phyloP scores from a whole-genome alignment of 1,139 yeast genomes.

The Zygotorulaspora mrakii region DNA sequence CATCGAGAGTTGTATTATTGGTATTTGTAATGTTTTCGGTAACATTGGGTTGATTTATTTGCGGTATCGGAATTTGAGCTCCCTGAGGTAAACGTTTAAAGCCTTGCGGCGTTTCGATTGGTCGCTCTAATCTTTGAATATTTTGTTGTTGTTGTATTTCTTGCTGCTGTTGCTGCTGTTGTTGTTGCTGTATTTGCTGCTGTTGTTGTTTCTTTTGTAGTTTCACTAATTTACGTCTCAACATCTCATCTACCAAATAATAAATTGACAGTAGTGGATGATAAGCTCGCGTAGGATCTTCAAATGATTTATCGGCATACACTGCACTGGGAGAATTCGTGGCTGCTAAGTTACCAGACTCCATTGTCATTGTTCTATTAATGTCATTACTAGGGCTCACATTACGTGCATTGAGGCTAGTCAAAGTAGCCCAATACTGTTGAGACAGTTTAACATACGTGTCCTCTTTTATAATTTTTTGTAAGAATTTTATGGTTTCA shows the following conservation, averaged over 20 bases:
- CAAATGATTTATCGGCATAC: slow-evolving; percentile 24
- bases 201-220: slow-evolving; percentile 31
- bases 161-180: slow-evolving; percentile 20
- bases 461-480: slow-evolving; percentile 56
- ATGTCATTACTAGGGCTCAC: slow-evolving; percentile 12
- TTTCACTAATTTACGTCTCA: slow-evolving; percentile 61
- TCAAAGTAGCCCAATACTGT: slow-evolving; percentile 26
- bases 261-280: slow-evolving; percentile 89
- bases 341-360: slow-evolving; percentile 1
- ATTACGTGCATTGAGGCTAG: slow-evolving; percentile 15
- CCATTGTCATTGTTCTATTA: slow-evolving; percentile 9
- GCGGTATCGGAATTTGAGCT: slow-evolving; percentile 2
- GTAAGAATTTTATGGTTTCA: slow-evolving; percentile 55
- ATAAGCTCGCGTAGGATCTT: slow-evolving; percentile 87
- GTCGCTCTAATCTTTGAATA: slow-evolving; percentile 21
- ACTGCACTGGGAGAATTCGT: neutral
- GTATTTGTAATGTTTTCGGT: neutral
- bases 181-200: slow-evolving; percentile 22
- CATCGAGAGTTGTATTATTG: neutral
- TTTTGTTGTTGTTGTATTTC: neutral
- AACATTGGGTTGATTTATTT: neutral
- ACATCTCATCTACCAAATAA: slow-evolving; percentile 79
- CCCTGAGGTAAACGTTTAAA: slow-evolving; percentile 13
- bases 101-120: slow-evolving; percentile 20
- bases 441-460: slow-evolving; percentile 52